Conservation (phyloP, 2,329 filamentous ascomycete genomes). For the Penicillium occitanis region DNA sequence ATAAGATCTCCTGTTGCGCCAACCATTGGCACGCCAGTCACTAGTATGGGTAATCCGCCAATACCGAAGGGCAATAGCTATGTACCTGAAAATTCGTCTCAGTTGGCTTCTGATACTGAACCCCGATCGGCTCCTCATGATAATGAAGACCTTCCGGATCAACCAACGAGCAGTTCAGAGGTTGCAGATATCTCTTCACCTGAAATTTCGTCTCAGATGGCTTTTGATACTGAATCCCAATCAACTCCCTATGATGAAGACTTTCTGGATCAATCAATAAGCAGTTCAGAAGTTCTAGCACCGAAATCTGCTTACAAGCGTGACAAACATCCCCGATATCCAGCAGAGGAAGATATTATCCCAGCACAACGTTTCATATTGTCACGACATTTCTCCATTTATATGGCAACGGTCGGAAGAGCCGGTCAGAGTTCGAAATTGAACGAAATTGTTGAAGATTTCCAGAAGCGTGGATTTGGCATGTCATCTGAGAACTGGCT, state of each 20-base stretch:
- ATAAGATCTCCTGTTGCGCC: not conserved
- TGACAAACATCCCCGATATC: not conserved
- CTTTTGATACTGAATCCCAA: not conserved
- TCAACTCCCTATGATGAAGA: not conserved
- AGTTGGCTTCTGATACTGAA: not conserved
- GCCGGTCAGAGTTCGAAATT: slow-evolving; percentile 58
- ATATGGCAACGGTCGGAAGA: slow-evolving; percentile 52
- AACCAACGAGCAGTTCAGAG: not conserved
- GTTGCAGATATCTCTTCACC: not conserved
- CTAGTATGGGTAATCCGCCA: not conserved
- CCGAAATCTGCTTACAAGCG: not conserved
- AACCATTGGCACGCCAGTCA: not conserved
- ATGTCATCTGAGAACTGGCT: slow-evolving; percentile 82
- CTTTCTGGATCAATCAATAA: not conserved
- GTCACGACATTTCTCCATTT: slow-evolving; percentile 50
- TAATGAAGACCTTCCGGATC: not conserved
- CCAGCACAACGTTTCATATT: slow-evolving; percentile 51
- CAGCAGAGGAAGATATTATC: slow-evolving; percentile 24
- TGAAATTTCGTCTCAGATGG: not conserved
- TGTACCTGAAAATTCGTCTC: not conserved
- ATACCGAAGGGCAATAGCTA: not conserved
- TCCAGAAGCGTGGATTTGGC: slow-evolving; percentile 66
- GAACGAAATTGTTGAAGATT: slow-evolving; percentile 52
- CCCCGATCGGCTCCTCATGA: not conserved
- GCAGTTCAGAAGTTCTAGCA: not conserved